These are phyloP conservation scores for Claviceps pazoutovae DNA, from an alignment of 2,329 filamentous ascomycete genomes.

Conservation along the genomic window DNA sequence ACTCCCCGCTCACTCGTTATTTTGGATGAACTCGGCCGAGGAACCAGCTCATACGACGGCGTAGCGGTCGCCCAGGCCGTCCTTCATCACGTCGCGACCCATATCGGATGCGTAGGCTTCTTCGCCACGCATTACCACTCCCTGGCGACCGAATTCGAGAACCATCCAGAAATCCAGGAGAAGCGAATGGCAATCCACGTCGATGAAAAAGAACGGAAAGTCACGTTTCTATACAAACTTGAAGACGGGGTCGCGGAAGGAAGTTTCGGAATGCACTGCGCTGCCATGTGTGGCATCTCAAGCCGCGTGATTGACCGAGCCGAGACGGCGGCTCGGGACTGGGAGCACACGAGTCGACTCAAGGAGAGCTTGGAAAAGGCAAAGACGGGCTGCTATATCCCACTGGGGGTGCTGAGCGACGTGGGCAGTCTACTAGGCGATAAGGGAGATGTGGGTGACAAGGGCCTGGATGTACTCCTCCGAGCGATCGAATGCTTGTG, in stretches of 20 bases:
- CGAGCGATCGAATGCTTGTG: conserved; percentile 46
- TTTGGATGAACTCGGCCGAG: conserved; percentile 87
- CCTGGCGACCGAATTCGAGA: conserved; percentile 77
- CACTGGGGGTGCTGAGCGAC: conserved; percentile 77
- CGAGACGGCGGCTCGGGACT: conserved; percentile 76
- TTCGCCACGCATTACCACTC: conserved; percentile 98
- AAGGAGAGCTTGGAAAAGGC: conserved; percentile 78
- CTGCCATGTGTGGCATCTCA: conserved; percentile 92
- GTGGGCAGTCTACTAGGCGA: conserved; percentile 62
- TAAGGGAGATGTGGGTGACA: conserved; percentile 31
- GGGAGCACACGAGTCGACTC: conserved; percentile 87
- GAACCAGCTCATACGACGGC: conserved; percentile 90
- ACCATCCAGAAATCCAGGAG: conserved; percentile 74
- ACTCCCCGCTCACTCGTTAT: conserved; percentile 91
- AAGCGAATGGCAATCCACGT: conserved; percentile 92
- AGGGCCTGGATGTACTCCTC: conserved; percentile 44
- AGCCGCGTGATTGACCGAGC: conserved; percentile 69
- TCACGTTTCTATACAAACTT: conserved; percentile 94
- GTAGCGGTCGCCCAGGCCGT: conserved; percentile 94
- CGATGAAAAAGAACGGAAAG: conserved; percentile 65
- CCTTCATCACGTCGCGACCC: conserved; percentile 86
- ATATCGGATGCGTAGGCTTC: conserved; percentile 88
- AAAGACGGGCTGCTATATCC: conserved; percentile 66
- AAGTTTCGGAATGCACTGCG: conserved; percentile 98
- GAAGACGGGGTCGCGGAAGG: conserved; percentile 91